Conservation (phyloP, 148 eudicot species). For the Vaccinium myrtillus region DNA sequence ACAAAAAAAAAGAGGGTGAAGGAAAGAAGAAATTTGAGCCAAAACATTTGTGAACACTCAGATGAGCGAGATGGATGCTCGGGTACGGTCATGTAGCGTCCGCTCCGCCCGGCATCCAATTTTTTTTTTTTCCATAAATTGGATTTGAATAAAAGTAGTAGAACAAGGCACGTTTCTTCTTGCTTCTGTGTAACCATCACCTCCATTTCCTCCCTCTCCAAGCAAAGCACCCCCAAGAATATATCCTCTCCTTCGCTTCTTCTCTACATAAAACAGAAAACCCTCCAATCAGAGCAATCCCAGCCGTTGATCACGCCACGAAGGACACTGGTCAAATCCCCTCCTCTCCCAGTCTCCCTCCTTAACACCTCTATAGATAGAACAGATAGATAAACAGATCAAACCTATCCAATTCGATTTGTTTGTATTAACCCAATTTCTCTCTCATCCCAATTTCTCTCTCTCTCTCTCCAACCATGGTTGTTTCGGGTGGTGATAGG, state of each 20-base stretch:
- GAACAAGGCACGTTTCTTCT: conserved; percentile 12
- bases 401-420: neutral
- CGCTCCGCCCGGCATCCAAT: no score
- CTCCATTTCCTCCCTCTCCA: neutral
- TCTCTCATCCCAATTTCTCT: neutral
- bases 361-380: neutral
- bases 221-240: neutral
- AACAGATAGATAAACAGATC: neutral
- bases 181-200: conserved; percentile 6
- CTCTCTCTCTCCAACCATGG: neutral
- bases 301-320: neutral
- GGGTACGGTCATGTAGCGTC: no score
- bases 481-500: conserved; percentile 25
- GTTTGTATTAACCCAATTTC: neutral
- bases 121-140: no score
- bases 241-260: neutral
- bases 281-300: neutral
- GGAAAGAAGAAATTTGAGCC: no score
- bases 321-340: neutral
- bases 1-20: no score
- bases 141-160: no score
- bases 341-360: neutral
- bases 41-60: no score
- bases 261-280: neutral
- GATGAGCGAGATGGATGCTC: no score